Conservation (phyloP, 176 grass and related monocot species). For the Pontederia crassipes region DNA sequence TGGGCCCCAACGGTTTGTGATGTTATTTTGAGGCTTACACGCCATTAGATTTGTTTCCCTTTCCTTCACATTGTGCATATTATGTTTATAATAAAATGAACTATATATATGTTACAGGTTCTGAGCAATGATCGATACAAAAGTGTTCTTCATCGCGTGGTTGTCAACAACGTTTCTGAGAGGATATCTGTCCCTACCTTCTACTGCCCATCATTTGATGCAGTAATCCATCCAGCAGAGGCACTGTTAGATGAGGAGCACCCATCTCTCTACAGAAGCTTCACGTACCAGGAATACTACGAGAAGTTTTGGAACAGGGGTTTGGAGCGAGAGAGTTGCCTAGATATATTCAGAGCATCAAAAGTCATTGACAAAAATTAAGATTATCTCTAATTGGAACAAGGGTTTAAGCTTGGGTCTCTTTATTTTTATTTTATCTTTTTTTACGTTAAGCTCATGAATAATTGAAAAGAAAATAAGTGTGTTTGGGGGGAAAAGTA, state of each 20-base stretch:
- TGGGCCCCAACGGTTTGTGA: too few species aligned
- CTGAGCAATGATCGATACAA: conserved; percentile 69
- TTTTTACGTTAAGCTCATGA: too few species aligned
- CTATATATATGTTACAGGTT: conserved; percentile 24
- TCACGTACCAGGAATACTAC: conserved; percentile 65
- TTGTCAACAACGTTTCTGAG: conserved; percentile 67
- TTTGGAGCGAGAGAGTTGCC: conserved; percentile 50
- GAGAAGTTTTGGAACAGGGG: conserved; percentile 67
- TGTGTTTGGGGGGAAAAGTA: too few species aligned
- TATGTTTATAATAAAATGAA: background rate
- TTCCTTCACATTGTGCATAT: too few species aligned
- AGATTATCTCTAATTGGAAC: too few species aligned
- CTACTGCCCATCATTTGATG: conserved; percentile 53
- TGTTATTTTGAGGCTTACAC: too few species aligned
- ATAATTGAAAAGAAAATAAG: too few species aligned
- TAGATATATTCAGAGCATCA: conserved; percentile 44
- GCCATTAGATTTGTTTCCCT: too few species aligned
- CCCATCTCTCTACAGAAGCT: conserved; percentile 41
- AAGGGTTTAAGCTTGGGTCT: too few species aligned
- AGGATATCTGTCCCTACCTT: conserved; percentile 81
- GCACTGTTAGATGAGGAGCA: conserved; percentile 34
- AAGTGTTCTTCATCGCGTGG: conserved; percentile 70
- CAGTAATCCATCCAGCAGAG: conserved; percentile 35
- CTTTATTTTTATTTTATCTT: too few species aligned
- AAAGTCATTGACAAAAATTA: background rate